Evolutionary conservation across 208 protist genomes (phyloP).

Genomic region (Acanthamoeba royreba): DNA sequence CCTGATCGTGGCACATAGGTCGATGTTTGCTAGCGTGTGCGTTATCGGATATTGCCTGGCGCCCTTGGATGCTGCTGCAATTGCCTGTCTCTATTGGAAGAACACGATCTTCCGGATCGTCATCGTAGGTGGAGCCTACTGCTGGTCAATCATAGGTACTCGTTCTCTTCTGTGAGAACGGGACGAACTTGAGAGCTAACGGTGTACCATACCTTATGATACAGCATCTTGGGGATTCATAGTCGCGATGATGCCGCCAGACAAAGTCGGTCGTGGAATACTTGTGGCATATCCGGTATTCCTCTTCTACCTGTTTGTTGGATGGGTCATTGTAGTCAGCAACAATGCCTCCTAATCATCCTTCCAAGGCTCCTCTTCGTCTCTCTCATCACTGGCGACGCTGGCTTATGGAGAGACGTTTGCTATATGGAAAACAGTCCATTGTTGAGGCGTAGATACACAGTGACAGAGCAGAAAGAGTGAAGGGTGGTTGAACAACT

Average conservation of each 20-base stretch:
- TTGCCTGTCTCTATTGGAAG: conserved; percentile 38
- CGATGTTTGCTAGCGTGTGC: conserved; percentile 66
- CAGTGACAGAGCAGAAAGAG: background rate
- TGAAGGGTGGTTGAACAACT: too few species aligned
- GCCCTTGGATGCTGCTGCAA: conserved; percentile 53
- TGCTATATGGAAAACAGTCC: background rate
- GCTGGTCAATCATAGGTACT: conserved; percentile 38
- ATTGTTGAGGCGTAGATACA: background rate
- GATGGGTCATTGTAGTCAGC: conserved; percentile 57
- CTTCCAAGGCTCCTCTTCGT: background rate
- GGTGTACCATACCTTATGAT: background rate
- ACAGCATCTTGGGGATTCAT: conserved; percentile 62
- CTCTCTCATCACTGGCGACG: too few species aligned
- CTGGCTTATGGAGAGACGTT: too few species aligned
- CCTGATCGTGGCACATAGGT: background rate
- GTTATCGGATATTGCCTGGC: conserved; percentile 69
- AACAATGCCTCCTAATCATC: background rate
- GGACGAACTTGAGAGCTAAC: background rate
- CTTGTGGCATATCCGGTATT: conserved; percentile 64
- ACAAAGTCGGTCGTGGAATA: background rate
- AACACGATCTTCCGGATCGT: conserved; percentile 20
- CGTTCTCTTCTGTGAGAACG: background rate
- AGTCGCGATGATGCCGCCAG: conserved; percentile 37
- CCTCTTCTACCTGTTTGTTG: conserved; percentile 65
- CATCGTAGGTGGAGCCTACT: background rate